A percentile compares a stretch with the other conserved stretches of the same genome.
These are phyloP conservation scores for Dendryphion nanum DNA, from an alignment of 2,329 filamentous ascomycete species.

Conservation along the genomic window DNA sequence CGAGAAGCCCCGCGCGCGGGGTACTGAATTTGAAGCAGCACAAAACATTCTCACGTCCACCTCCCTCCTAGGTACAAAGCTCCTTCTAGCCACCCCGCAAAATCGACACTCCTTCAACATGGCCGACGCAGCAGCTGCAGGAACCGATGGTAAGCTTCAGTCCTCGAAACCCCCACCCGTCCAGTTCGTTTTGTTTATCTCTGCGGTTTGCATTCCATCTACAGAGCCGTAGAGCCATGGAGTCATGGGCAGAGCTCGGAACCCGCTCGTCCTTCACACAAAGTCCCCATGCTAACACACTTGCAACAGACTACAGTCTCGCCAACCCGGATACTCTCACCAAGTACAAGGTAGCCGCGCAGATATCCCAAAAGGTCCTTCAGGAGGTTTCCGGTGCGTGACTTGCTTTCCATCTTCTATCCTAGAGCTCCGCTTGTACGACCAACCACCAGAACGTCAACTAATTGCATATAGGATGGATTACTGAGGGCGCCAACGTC, in stretches of 20 bases:
- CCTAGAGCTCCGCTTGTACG: no score
- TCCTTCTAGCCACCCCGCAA: no score
- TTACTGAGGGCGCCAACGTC: constrained; percentile 86
- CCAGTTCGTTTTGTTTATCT: no score
- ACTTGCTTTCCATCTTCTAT: constrained; percentile 3
- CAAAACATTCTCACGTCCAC: no score
- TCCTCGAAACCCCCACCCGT: no score
- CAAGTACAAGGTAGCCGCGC: constrained; percentile 97
- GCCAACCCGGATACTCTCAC: constrained; percentile 93
- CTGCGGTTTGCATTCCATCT: no score
- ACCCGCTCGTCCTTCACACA: no score
- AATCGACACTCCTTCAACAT: constrained; percentile 28
- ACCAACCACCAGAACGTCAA: constrained; percentile 9
- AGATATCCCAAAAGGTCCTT: constrained; percentile 94
- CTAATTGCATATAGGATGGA: constrained; percentile 53
- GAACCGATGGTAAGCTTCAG: constrained; percentile 29
- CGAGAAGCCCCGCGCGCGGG: no score
- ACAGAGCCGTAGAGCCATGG: no score
- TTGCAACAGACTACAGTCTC: constrained; percentile 72
- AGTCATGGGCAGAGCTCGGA: no score
- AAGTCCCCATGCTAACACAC: constrained; percentile 25
- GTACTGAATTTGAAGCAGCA: not conserved
- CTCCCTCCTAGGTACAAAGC: no score
- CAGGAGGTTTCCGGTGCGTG: constrained; percentile 68
- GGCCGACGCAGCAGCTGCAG: constrained; percentile 30